phyloP scores from a whole-genome alignment of 176 grass and related monocot species.

The Lolium multiflorum region DNA sequence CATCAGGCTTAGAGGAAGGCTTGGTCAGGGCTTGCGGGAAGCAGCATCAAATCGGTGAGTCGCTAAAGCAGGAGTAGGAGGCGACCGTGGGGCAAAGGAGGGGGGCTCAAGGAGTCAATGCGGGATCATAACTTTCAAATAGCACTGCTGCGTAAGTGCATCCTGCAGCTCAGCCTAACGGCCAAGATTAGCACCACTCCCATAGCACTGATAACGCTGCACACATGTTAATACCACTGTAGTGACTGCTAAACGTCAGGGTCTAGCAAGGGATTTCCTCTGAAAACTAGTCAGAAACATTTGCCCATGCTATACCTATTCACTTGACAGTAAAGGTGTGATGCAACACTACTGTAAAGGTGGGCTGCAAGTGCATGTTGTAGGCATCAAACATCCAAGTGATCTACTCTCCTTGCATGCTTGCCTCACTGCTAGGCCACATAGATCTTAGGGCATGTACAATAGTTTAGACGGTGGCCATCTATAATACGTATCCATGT shows the following conservation, averaged over 20 bases:
- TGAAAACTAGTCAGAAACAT: background rate
- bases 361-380: background rate
- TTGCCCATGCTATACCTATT: background rate
- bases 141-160: background rate
- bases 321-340: background rate
- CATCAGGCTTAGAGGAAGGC: background rate
- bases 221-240: background rate
- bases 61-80: too few relatives aligned
- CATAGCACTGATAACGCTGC: background rate
- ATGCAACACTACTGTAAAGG: background rate
- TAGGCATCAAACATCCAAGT: slow-evolving; percentile 3
- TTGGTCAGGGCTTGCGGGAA: background rate
- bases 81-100: too few relatives aligned
- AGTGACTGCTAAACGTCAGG: background rate
- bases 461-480: too few relatives aligned
- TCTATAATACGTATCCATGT: too few relatives aligned
- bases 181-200: background rate
- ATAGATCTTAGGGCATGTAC: too few relatives aligned
- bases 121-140: background rate
- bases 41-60: background rate
- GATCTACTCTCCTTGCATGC: background rate
- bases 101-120: background rate
- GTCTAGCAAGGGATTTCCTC: background rate
- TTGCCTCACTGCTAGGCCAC: background rate
- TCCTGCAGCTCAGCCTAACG: background rate